These are phyloP conservation scores for Mycena crocata DNA, from an alignment of 768 basidiomycete species.

Conservation along the genomic window DNA sequence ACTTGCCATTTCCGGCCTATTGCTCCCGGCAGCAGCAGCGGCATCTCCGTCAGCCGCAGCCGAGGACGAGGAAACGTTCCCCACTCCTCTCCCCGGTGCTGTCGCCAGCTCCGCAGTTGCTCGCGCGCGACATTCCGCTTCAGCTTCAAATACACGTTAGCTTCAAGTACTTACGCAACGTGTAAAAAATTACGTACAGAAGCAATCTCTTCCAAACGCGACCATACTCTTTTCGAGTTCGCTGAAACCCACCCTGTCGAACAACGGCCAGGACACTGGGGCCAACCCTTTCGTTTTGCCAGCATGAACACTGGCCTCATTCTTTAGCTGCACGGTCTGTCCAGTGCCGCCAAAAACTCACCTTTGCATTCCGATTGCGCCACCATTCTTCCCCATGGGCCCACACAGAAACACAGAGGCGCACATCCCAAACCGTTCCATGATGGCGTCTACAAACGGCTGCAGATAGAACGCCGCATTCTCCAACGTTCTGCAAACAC, in stretches of 20 bases:
- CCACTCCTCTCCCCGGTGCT: no score
- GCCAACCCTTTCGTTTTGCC: not conserved
- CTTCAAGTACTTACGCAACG: not conserved
- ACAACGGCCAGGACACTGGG: not conserved
- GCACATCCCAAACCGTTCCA: constrained; percentile 16
- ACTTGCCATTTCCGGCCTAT: not conserved
- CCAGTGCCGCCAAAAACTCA: not conserved
- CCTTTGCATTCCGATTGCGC: not conserved
- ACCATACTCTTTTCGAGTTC: not conserved
- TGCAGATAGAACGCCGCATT: constrained; percentile 1
- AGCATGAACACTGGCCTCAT: not conserved
- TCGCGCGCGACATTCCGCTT: constrained; percentile 4
- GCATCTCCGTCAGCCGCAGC: not conserved
- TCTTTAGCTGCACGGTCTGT: not conserved
- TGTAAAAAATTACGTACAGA: not conserved
- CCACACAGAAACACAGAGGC: not conserved
- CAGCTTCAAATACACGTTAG: not conserved
- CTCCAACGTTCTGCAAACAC: not conserved
- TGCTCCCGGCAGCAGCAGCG: not conserved
- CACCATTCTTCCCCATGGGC: not conserved
- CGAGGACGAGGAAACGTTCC: no score
- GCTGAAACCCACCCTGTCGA: not conserved
- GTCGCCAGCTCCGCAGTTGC: no score
- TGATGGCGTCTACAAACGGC: not conserved
- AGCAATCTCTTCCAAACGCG: not conserved